Percentiles rank a stretch among this genome's conserved stretches.
Evolutionary conservation across 495 filamentous ascomycete genomes (phyloP).

Genomic region (Apodospora peruviana): DNA sequence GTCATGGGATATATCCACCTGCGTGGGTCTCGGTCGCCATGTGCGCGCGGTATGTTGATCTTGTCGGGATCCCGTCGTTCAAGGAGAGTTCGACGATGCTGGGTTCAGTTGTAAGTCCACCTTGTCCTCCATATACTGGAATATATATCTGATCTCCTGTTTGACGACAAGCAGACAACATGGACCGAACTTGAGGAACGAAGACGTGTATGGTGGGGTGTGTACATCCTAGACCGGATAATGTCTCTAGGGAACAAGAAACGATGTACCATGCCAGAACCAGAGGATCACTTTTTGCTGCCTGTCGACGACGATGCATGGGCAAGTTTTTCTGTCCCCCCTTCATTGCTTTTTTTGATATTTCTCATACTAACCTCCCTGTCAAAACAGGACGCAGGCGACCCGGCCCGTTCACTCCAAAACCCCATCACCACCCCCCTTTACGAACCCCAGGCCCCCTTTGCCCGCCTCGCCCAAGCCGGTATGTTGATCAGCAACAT

Average conservation of each 20-base stretch:
- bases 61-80: slow-evolving; percentile 40
- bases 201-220: slow-evolving; percentile 44
- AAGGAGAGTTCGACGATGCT: slow-evolving; percentile 27
- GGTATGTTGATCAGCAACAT: slow-evolving; percentile 26
- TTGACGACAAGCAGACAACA: slow-evolving; percentile 17
- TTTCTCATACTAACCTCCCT: background rate
- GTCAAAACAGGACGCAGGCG: slow-evolving; percentile 25
- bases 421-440: slow-evolving; percentile 16
- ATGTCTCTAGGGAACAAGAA: slow-evolving; percentile 41
- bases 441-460: slow-evolving; percentile 22
- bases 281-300: slow-evolving; percentile 29
- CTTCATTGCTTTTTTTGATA: background rate
- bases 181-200: slow-evolving; percentile 49
- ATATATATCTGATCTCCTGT: background rate
- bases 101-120: slow-evolving; percentile 21
- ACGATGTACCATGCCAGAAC: slow-evolving; percentile 37
- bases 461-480: slow-evolving; percentile 34
- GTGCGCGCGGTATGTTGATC: slow-evolving; percentile 38
- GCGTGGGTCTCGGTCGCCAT: slow-evolving; percentile 41
- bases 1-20: slow-evolving; percentile 44
- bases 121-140: background rate
- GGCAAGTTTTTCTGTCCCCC: slow-evolving; percentile 23
- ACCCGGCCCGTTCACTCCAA: slow-evolving; percentile 12
- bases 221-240: slow-evolving; percentile 43
- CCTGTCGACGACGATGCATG: slow-evolving; percentile 42